Evolutionary conservation across 139 green algal species (phyloP).

Genomic region (Monoraphidium neglectum): DNA sequence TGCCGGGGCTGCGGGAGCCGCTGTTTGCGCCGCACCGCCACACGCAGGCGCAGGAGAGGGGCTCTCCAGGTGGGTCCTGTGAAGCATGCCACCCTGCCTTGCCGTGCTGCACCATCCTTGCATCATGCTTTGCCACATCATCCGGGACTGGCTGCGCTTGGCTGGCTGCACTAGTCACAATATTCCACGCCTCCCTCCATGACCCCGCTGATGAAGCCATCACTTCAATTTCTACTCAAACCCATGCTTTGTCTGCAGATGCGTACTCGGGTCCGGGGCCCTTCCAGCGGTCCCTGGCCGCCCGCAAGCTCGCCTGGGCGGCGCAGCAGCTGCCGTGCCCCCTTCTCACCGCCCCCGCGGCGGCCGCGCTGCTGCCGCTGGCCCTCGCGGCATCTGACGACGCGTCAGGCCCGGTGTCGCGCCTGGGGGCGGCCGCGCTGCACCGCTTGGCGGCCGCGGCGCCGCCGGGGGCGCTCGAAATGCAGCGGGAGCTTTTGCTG

Average conservation of each 20-base stretch:
- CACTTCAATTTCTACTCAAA: too few relatives aligned
- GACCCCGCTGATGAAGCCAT: not conserved
- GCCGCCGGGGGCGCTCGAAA: conserved; percentile 27
- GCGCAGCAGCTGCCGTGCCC: conserved; percentile 25
- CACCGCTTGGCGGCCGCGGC: conserved; percentile 22
- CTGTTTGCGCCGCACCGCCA: conserved; percentile 22
- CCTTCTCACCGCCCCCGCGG: not conserved
- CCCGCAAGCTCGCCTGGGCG: conserved; percentile 45
- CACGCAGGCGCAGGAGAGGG: not conserved
- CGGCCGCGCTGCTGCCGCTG: conserved; percentile 18
- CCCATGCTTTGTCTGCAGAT: too few relatives aligned
- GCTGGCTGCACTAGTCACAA: not conserved
- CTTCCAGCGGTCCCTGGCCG: conserved; percentile 48
- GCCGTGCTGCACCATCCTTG: too few relatives aligned
- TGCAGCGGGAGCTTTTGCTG: conserved; percentile 44
- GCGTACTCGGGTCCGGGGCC: conserved; percentile 15
- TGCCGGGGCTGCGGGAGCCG: conserved; percentile 11
- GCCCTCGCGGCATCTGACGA: conserved; percentile 46
- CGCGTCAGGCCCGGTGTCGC: conserved; percentile 31
- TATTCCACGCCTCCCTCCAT: not conserved
- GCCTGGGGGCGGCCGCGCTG: conserved; percentile 43
- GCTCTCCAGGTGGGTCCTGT: conserved; percentile 10
- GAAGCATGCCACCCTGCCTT: too few relatives aligned
- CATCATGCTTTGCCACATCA: not conserved
- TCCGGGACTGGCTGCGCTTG: not conserved